Evolutionary conservation across 129 eudicot genomes (phyloP).

Genomic region (sunflower (Helianthus annuus)): DNA sequence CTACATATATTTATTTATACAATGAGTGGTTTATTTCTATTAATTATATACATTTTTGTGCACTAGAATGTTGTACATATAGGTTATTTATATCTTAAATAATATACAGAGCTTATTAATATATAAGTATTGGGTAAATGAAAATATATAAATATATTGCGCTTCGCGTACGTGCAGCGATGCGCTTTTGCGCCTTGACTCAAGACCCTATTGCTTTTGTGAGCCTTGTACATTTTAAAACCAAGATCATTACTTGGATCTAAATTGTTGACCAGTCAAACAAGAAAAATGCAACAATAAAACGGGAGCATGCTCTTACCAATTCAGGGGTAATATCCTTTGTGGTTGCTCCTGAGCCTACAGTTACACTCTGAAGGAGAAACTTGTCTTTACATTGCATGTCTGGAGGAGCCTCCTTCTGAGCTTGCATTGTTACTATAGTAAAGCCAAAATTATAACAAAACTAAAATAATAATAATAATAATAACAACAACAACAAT

Average conservation of each 20-base stretch:
- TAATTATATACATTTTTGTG: too few species aligned
- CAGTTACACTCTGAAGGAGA: constrained; percentile 86
- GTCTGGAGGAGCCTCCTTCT: constrained; percentile 88
- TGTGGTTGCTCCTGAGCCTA: constrained; percentile 47
- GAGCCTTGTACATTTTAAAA: too few species aligned
- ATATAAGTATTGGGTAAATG: too few species aligned
- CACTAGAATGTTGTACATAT: too few species aligned
- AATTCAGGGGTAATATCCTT: constrained; percentile 87
- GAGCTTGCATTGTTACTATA: constrained; percentile 97
- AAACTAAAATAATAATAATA: background rate
- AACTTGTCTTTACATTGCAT: constrained; percentile 95
- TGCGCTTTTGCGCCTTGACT: too few species aligned
- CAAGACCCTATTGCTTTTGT: too few species aligned
- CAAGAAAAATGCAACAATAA: constrained; percentile 2
- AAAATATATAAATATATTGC: too few species aligned
- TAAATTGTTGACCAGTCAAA: constrained; percentile 14
- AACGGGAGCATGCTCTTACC: constrained; percentile 39
- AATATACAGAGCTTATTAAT: too few species aligned
- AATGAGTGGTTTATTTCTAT: too few species aligned
- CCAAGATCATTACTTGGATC: background rate
- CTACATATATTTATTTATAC: too few species aligned
- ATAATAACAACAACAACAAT: background rate
- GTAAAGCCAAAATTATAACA: constrained; percentile 10
- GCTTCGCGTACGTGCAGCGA: too few species aligned
- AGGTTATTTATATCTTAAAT: too few species aligned